Conservation (phyloP, 495 filamentous ascomycete species). For the Cercophora scortea region DNA sequence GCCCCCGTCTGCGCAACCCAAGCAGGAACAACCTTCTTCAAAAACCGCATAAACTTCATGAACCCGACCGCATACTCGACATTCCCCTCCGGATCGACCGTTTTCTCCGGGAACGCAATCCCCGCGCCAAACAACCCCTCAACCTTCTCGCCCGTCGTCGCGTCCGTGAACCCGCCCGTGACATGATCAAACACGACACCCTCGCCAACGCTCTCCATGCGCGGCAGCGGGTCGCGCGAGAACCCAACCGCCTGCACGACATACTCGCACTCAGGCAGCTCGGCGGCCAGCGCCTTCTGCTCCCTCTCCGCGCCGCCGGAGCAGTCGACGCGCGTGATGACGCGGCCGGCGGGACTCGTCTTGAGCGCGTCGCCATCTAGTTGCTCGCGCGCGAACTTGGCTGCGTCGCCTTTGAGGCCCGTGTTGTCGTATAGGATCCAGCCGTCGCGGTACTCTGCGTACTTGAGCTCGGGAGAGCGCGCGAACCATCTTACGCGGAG, state of each 20-base stretch:
- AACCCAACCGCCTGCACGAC: constrained; percentile 15
- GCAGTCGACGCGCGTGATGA: constrained; percentile 25
- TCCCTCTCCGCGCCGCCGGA: neutral
- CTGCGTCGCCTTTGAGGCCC: constrained; percentile 27
- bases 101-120: constrained; percentile 15
- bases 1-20: constrained; percentile 4
- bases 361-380: constrained; percentile 28
- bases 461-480: constrained; percentile 12
- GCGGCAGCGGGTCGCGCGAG: neutral
- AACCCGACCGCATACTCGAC: constrained; percentile 13
- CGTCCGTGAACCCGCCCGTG: constrained; percentile 5
- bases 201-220: neutral
- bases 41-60: constrained; percentile 16
- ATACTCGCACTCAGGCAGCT: constrained; percentile 7
- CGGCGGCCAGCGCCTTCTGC: neutral
- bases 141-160: neutral
- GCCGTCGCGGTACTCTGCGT: constrained; percentile 10
- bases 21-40: constrained; percentile 11
- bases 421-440: constrained; percentile 21
- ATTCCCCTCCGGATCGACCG: constrained; percentile 2
- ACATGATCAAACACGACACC: constrained; percentile 3
- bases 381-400: constrained; percentile 15
- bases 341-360: constrained; percentile 40
- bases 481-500: constrained; percentile 22
- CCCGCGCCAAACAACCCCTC: constrained; percentile 16